phyloP scores from a whole-genome alignment of 352 stramenopile genomes.

The Phytophthora chlamydospora region DNA sequence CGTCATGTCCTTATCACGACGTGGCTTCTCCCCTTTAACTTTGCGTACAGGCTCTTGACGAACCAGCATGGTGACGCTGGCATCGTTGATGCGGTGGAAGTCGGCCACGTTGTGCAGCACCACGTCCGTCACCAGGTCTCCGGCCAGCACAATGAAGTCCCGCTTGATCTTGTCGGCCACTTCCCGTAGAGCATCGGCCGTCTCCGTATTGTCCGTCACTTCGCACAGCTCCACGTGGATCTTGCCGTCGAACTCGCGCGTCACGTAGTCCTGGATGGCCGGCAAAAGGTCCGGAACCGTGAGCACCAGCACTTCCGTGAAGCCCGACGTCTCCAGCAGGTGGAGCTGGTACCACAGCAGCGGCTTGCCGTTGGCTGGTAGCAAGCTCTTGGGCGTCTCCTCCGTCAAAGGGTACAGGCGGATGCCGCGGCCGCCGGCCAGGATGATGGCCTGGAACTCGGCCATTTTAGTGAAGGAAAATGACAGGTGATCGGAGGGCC shows the following conservation, averaged over 20 bases:
- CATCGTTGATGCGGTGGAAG: conserved; percentile 84
- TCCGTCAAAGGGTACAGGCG: conserved; percentile 82
- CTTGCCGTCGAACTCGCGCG: conserved; percentile 81
- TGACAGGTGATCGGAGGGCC: conserved; percentile 2
- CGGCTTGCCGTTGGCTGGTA: conserved; percentile 66
- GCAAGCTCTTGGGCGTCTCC: conserved; percentile 75
- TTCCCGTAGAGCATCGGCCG: conserved; percentile 70
- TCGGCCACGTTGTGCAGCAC: conserved; percentile 84
- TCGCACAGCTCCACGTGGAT: conserved; percentile 79
- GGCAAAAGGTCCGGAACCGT: conserved; percentile 63
- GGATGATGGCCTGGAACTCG: conserved; percentile 87
- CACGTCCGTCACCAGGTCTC: conserved; percentile 80
- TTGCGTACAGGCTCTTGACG: conserved; percentile 55
- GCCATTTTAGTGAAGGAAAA: conserved; percentile 50
- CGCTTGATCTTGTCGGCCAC: conserved; percentile 80
- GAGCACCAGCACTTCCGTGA: conserved; percentile 78
- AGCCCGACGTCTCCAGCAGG: conserved; percentile 79
- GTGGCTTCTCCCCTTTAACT: conserved; percentile 69
- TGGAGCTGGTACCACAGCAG: conserved; percentile 86
- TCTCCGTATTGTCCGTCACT: conserved; percentile 76
- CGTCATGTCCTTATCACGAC: conserved; percentile 82
- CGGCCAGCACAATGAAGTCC: conserved; percentile 84
- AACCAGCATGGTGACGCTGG: conserved; percentile 84
- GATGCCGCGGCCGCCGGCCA: conserved; percentile 79
- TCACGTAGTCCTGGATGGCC: conserved; percentile 79